Evolutionary conservation across 148 eudicot species (phyloP).

Genomic region (Cornus controversa): DNA sequence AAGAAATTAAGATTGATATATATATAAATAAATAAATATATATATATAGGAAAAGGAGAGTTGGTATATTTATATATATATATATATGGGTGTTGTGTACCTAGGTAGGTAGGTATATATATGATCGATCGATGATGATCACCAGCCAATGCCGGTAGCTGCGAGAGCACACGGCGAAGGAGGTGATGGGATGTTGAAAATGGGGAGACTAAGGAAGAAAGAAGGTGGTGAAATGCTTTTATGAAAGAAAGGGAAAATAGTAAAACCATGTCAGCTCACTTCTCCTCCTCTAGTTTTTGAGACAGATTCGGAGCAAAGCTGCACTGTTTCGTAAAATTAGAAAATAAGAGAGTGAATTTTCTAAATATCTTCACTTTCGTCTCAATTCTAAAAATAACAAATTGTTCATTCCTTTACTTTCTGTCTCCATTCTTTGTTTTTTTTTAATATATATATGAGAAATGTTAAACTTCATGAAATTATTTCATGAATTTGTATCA

Average conservation of each 20-base stretch:
- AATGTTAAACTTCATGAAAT: too few species aligned
- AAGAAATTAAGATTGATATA: not conserved
- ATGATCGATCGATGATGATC: not conserved
- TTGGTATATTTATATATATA: not conserved
- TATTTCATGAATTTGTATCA: too few species aligned
- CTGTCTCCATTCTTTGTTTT: too few species aligned
- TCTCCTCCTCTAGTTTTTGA: constrained; percentile 25
- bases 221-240: not conserved
- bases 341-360: too few species aligned
- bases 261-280: constrained; percentile 8
- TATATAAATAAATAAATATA: too few species aligned
- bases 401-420: too few species aligned
- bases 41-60: too few species aligned
- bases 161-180: constrained; percentile 25
- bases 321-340: too few species aligned
- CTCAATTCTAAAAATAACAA: too few species aligned
- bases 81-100: not conserved
- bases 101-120: too few species aligned
- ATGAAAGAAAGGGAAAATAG: constrained; percentile 10
- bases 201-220: not conserved
- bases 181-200: constrained; percentile 15
- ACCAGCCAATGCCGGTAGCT: constrained; percentile 23
- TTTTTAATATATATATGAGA: too few species aligned
- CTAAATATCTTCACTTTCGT: too few species aligned
- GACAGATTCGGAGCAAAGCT: not conserved